A percentile compares a stretch with the other conserved stretches of the same genome.
Conservation (phyloP, 2,329 filamentous ascomycete species). For the Colletotrichum zoysiae region DNA sequence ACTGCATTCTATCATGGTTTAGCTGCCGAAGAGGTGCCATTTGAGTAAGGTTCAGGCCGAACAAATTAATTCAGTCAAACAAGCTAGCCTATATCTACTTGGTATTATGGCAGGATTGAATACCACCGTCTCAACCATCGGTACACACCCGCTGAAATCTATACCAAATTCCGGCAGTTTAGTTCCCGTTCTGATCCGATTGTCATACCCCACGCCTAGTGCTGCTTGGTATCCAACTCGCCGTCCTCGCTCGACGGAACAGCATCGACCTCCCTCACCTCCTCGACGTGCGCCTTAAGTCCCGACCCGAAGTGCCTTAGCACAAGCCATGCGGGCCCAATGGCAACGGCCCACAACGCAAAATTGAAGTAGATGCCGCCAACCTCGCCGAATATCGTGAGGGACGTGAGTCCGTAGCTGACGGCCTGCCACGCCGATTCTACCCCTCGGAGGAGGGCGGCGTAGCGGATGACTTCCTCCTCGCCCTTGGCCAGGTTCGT, state of each 20-base stretch:
- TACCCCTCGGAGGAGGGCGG: conserved; percentile 75
- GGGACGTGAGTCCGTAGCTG: conserved; percentile 75
- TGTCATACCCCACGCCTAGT: neutral
- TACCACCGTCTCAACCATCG: neutral
- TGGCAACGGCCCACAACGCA: conserved; percentile 72
- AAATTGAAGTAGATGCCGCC: conserved; percentile 80
- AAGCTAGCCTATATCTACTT: neutral
- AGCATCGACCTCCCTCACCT: neutral
- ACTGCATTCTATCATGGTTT: too few species aligned
- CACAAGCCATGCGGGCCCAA: conserved; percentile 76
- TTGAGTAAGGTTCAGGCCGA: neutral
- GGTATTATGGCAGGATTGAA: neutral
- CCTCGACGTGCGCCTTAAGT: neutral
- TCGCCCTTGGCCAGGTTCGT: conserved; percentile 72
- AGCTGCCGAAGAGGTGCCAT: neutral
- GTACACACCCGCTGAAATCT: neutral
- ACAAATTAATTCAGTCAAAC: neutral
- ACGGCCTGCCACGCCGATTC: conserved; percentile 81
- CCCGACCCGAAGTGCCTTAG: conserved; percentile 65
- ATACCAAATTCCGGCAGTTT: conserved; percentile 9
- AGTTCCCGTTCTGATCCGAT: neutral
- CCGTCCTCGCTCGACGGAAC: conserved; percentile 41
- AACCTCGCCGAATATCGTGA: conserved; percentile 72
- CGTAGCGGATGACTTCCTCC: conserved; percentile 75
- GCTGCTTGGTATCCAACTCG: conserved; percentile 34